Conservation (phyloP, 2,329 filamentous ascomycete species). For the Paecilomyces variotii region DNA sequence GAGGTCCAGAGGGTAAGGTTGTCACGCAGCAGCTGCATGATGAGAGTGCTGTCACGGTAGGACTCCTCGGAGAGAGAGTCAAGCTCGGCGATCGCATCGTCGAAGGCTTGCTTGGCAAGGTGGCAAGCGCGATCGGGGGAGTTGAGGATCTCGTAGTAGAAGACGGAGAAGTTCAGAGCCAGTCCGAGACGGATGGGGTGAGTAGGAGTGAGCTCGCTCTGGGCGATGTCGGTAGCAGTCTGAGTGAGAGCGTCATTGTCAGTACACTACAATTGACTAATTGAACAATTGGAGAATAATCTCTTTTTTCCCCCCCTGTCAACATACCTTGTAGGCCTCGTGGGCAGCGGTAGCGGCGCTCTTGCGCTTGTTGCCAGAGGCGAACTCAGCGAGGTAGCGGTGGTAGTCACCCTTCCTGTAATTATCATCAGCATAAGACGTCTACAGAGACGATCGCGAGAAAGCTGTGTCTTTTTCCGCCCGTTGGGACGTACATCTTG, state of each 20-base stretch:
- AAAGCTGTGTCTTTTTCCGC: conserved; percentile 4
- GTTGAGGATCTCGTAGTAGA: conserved; percentile 99
- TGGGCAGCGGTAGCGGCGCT: conserved; percentile 86
- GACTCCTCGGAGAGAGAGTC: conserved; percentile 97
- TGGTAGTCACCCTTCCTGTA: conserved; percentile 98
- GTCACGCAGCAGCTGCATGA: conserved; percentile 98
- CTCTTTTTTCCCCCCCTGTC: neutral
- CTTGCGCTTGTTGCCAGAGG: conserved; percentile 90
- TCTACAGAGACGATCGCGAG: neutral
- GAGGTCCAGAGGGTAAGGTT: conserved; percentile 98
- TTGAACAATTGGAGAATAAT: neutral
- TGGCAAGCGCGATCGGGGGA: conserved; percentile 96
- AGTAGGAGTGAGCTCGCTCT: conserved; percentile 93
- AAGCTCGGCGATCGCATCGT: conserved; percentile 97
- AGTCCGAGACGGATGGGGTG: conserved; percentile 97
- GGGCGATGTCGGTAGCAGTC: conserved; percentile 96
- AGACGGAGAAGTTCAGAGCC: conserved; percentile 97
- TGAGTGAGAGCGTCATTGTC: conserved; percentile 29
- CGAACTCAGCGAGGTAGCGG: conserved; percentile 97
- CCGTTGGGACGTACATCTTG: conserved; percentile 72
- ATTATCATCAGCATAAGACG: conserved; percentile 13
- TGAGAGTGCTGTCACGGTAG: conserved; percentile 97
- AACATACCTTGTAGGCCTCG: conserved; percentile 91
- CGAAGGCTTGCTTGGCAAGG: conserved; percentile 97
- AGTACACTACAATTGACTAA: neutral